phyloP scores from a whole-genome alignment of 2,329 filamentous ascomycete species.

The Stachybotrys elegans region DNA sequence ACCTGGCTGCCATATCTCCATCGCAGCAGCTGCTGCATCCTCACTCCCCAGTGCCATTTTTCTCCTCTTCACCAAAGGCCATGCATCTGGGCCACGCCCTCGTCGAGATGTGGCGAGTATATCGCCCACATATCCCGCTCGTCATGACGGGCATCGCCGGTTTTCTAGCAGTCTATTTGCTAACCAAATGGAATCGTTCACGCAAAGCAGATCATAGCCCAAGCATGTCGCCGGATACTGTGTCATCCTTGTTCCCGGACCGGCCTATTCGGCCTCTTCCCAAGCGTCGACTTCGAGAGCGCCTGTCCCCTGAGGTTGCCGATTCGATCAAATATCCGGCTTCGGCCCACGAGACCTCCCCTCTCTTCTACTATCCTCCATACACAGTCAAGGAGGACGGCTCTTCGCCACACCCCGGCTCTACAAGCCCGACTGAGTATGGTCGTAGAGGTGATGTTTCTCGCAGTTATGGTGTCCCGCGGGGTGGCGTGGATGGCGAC shows the following conservation, averaged over 20 bases:
- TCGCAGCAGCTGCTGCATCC: too few species aligned
- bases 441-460: constrained; percentile 16
- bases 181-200: constrained; percentile 17
- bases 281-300: constrained; percentile 80
- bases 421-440: constrained; percentile 16
- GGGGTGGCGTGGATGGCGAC: constrained; percentile 49
- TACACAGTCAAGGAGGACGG: constrained; percentile 49
- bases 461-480: constrained; percentile 18
- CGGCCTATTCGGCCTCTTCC: constrained; percentile 90
- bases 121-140: too few species aligned
- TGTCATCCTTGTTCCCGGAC: constrained; percentile 78
- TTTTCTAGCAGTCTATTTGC: constrained; percentile 17
- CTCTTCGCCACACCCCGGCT: constrained; percentile 12
- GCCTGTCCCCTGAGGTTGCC: constrained; percentile 79
- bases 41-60: too few species aligned
- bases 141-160: constrained; percentile 10
- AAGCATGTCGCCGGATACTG: constrained; percentile 67
- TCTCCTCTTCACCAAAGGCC: too few species aligned
- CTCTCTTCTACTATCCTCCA: constrained; percentile 62
- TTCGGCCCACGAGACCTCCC: constrained; percentile 62
- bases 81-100: too few species aligned
- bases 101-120: too few species aligned
- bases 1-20: constrained; percentile 13
- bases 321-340: constrained; percentile 79
- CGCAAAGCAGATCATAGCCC: constrained; percentile 35